Conservation (phyloP, 305 asterid genomes). For the Fraxinus paxiana region DNA sequence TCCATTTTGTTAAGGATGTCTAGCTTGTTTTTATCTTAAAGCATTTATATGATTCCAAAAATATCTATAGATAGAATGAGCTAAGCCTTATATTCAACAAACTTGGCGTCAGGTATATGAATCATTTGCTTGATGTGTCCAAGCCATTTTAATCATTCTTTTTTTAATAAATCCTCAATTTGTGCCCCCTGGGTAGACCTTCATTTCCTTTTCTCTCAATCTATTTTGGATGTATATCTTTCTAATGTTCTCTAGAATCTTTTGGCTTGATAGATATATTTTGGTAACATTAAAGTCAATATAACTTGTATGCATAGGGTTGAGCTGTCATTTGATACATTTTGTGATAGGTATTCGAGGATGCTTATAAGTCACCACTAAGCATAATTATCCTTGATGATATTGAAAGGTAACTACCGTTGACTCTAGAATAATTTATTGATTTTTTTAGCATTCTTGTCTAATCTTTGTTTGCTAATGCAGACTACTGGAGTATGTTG, state of each 20-base stretch:
- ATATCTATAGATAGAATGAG: background rate
- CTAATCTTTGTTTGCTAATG: slow-evolving; percentile 24
- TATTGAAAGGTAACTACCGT: slow-evolving; percentile 72
- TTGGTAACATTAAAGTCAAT: background rate
- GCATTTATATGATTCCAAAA: background rate
- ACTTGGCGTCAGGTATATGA: background rate
- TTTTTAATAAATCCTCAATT: too few species aligned
- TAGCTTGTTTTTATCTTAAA: slow-evolving; percentile 3
- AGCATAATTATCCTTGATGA: slow-evolving; percentile 89
- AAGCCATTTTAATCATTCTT: background rate
- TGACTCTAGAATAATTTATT: slow-evolving; percentile 20
- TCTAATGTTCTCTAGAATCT: background rate
- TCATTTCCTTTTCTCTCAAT: background rate
- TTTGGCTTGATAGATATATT: background rate
- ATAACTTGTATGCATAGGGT: slow-evolving; percentile 9
- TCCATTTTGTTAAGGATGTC: slow-evolving; percentile 9
- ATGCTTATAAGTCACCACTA: slow-evolving; percentile 94
- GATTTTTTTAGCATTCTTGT: slow-evolving; percentile 20
- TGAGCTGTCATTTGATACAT: slow-evolving; percentile 23
- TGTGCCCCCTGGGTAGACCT: background rate
- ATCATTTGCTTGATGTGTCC: background rate
- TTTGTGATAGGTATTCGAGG: slow-evolving; percentile 79
- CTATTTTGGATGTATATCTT: background rate
- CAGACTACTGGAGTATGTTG: slow-evolving; percentile 86
- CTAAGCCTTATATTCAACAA: background rate